A percentile compares a stretch with the other conserved stretches of the same genome.
phyloP scores from a whole-genome alignment of 2,329 filamentous ascomycete species.

The Fusarium nematophilum region DNA sequence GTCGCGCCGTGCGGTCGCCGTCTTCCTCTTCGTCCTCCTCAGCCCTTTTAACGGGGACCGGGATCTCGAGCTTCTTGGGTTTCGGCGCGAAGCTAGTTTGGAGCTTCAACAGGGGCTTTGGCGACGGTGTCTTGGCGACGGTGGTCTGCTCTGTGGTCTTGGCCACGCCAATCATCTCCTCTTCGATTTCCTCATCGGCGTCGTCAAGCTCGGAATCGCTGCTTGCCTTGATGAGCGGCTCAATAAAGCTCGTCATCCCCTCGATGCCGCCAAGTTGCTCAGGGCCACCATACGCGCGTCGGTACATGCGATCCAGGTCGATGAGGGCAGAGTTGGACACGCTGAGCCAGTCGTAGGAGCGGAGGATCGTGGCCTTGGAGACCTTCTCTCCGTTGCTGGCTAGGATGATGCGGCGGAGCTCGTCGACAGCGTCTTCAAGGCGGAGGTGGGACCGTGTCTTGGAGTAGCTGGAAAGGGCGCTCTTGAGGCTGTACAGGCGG shows the following conservation, averaged over 20 bases:
- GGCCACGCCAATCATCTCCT: conserved; percentile 38
- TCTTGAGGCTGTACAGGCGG: conserved; percentile 73
- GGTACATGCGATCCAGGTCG: conserved; percentile 68
- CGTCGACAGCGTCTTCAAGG: conserved; percentile 72
- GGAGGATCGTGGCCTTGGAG: conserved; percentile 61
- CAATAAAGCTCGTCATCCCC: conserved; percentile 43
- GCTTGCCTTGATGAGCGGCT: conserved; percentile 38
- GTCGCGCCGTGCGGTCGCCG: conserved; percentile 52
- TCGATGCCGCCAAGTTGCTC: conserved; percentile 60
- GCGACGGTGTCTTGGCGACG: conserved; percentile 36
- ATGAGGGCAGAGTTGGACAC: conserved; percentile 61
- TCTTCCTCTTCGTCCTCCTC: conserved; percentile 48
- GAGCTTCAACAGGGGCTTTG: conserved; percentile 52
- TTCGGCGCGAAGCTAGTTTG: conserved; percentile 55
- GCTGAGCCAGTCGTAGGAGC: conserved; percentile 68
- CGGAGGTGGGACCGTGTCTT: conserved; percentile 56
- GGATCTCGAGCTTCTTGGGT: conserved; percentile 21
- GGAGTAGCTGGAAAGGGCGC: conserved; percentile 68
- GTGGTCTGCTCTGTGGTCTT: conserved; percentile 33
- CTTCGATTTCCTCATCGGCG: conserved; percentile 39
- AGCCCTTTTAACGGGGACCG: background rate
- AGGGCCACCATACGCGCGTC: conserved; percentile 64
- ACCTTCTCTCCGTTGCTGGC: conserved; percentile 63
- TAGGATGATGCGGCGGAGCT: conserved; percentile 69
- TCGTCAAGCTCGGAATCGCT: conserved; percentile 37